phyloP scores from a whole-genome alignment of 306 rosid genomes.

The Fragaria nilgerrensis region DNA sequence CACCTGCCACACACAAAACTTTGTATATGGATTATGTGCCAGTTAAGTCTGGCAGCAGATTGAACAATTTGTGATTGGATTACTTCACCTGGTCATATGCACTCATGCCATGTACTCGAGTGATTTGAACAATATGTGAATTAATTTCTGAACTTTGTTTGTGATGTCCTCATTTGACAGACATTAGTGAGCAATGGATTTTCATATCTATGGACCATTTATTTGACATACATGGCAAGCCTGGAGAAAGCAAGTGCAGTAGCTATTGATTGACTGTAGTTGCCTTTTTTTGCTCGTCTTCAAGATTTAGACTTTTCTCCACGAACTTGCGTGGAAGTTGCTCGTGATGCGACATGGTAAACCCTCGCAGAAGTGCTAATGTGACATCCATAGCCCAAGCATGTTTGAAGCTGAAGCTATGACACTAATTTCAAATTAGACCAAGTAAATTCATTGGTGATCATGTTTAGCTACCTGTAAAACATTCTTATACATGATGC shows the following conservation, averaged over 20 bases:
- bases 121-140: background rate
- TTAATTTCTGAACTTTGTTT: slow-evolving; percentile 10
- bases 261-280: slow-evolving; percentile 30
- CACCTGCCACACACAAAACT: background rate
- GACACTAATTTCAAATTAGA: slow-evolving; percentile 6
- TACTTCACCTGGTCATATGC: background rate
- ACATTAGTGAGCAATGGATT: slow-evolving; percentile 91
- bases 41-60: background rate
- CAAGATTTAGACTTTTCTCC: slow-evolving; percentile 9
- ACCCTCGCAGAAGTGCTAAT: slow-evolving; percentile 19
- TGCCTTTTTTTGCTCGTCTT: slow-evolving; percentile 14
- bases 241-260: slow-evolving; percentile 51
- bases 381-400: slow-evolving; percentile 7
- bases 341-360: background rate
- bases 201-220: slow-evolving; percentile 87
- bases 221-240: slow-evolving; percentile 92
- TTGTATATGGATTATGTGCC: background rate
- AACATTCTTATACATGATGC: background rate
- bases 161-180: slow-evolving; percentile 51
- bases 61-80: background rate
- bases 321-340: slow-evolving; percentile 24
- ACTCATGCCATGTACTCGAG: background rate
- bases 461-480: slow-evolving; percentile 15
- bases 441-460: slow-evolving; percentile 5
- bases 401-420: slow-evolving; percentile 13